These are phyloP conservation scores for Neurospora africana DNA, from an alignment of 495 filamentous ascomycete species.

Conservation along the genomic window DNA sequence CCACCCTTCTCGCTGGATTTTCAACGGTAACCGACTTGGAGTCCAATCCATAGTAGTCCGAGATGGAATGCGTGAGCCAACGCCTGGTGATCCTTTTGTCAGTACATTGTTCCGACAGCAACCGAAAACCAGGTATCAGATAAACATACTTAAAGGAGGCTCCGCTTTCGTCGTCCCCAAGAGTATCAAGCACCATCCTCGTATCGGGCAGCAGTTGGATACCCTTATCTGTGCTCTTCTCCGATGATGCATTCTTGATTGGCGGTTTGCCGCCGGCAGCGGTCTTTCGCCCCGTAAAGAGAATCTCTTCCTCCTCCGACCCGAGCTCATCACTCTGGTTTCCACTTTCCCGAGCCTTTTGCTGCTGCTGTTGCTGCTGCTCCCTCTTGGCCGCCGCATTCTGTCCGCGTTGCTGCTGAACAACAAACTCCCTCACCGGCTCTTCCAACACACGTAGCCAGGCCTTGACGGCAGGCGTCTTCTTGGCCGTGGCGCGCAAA, in stretches of 20 bases:
- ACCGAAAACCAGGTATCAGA: background rate
- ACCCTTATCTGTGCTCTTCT: conserved; percentile 32
- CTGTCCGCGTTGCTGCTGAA: conserved; percentile 24
- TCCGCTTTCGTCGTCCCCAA: conserved; percentile 61
- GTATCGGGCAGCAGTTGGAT: conserved; percentile 46
- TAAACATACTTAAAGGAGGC: conserved; percentile 60
- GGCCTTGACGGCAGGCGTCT: conserved; percentile 33
- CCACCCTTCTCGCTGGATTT: conserved; percentile 65
- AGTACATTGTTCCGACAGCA: background rate
- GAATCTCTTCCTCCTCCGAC: conserved; percentile 79
- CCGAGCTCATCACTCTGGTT: conserved; percentile 42
- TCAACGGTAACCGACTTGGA: conserved; percentile 75
- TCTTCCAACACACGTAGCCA: conserved; percentile 41
- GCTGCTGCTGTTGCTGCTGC: background rate
- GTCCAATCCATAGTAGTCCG: conserved; percentile 80
- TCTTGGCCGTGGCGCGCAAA: conserved; percentile 40
- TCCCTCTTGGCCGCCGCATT: conserved; percentile 2
- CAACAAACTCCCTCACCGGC: conserved; percentile 33
- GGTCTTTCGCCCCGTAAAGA: conserved; percentile 69
- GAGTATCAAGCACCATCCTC: conserved; percentile 69
- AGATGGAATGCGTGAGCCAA: conserved; percentile 90
- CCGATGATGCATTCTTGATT: conserved; percentile 8
- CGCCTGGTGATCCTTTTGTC: conserved; percentile 42
- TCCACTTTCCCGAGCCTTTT: conserved; percentile 10
- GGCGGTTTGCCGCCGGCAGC: conserved; percentile 32